Evolutionary conservation across 768 basidiomycete genomes (phyloP), one percentile per base, ranked within the genome.

Genomic region (Mycena maculata): DNA sequence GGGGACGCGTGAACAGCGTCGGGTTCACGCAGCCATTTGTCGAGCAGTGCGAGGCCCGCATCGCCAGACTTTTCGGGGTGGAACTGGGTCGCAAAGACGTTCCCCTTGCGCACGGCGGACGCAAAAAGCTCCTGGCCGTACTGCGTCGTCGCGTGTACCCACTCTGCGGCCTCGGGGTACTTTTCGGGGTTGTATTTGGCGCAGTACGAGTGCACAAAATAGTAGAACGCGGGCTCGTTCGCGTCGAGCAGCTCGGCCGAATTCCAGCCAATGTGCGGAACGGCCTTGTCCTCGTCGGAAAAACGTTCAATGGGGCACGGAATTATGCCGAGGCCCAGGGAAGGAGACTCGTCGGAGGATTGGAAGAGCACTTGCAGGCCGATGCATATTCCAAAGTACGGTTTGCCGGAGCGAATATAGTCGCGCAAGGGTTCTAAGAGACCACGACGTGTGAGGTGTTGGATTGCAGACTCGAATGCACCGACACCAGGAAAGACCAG

Each of bases 261-360:
- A 78, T 98, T 99, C 97, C 97, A 99, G 56, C 98, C 98, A 80
- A 99, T 99, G 82, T 99, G 97, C 31, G 98, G 98, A 18, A 99
- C 97, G 0, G 92, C 83, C 82, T 98, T 98, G 76, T 91, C 87
- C 12, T 77, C 67, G 74, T 87, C 84, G 67, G 84, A 80, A 74
- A 99, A 98, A 16, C 83, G 81, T 60, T 88, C 86, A 72, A 98
- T 93, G n/a, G 85, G 83, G 71, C 83, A 89, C n/a, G 94, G 92
- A 68, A 99, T 90, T 70, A 95, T 78, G 20, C 90, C 93, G 23
- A 99, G 85, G n/a, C 97, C 96, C n/a, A 74, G 77, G 28, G 82
- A 80, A 18, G 88, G 85, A 16, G 91, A 90, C 82, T 99, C 98
- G 67, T 87, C 81, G 18, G 97, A 98, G 16, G 92, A 89, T 63